phyloP scores from a whole-genome alignment of 108 stramenopile species.

The Epithemia pelagica region DNA sequence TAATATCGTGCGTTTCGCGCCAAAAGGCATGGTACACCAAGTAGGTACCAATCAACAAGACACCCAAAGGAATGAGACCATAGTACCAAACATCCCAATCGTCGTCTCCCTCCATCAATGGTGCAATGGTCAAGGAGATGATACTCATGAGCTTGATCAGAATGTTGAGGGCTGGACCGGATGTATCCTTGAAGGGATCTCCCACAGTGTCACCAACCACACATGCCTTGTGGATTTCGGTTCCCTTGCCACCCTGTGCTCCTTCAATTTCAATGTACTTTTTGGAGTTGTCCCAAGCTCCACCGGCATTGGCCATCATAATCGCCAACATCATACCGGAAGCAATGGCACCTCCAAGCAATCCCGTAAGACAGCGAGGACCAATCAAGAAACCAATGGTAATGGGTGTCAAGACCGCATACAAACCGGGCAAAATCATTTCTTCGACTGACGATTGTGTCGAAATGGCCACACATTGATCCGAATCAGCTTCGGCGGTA shows the following conservation, averaged over 20 bases:
- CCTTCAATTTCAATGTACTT: constrained; percentile 90
- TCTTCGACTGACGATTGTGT: constrained; percentile 67
- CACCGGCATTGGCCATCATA: constrained; percentile 95
- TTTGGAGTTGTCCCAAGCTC: constrained; percentile 97
- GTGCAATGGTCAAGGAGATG: constrained; percentile 71
- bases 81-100: constrained; percentile 67
- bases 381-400: constrained; percentile 75
- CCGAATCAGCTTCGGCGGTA: constrained; percentile 71
- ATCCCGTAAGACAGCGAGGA: constrained; percentile 61
- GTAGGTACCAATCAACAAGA: constrained; percentile 56
- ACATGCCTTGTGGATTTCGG: constrained; percentile 90
- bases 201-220: constrained; percentile 95
- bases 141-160: constrained; percentile 93
- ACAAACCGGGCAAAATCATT: constrained; percentile 75
- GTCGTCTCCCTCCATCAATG: constrained; percentile 42
- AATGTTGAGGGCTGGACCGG: constrained; percentile 87
- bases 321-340: constrained; percentile 91
- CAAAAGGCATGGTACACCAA: constrained; percentile 46
- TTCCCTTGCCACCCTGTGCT: constrained; percentile 68
- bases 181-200: constrained; percentile 87
- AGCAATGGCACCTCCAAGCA: constrained; percentile 68
- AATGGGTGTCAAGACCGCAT: constrained; percentile 62
- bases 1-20: constrained; percentile 33
- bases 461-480: constrained; percentile 66
- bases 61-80: constrained; percentile 59